Evolutionary conservation across 2,329 filamentous ascomycete species (phyloP), one percentile per base, ranked within the genome.

Genomic region (Cercospora sojina): DNA sequence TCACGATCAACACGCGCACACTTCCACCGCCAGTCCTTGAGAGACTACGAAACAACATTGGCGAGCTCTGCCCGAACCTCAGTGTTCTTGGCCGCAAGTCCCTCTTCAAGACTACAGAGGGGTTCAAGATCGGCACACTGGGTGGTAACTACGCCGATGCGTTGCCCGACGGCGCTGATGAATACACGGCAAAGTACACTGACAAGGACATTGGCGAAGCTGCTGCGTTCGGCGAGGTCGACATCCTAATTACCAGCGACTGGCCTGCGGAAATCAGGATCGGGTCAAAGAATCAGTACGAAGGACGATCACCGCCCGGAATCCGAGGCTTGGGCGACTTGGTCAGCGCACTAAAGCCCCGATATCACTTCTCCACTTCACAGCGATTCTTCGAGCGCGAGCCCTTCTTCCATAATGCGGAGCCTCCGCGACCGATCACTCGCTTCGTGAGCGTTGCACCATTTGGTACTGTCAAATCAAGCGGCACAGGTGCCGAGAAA

Each of bases 371-470:
- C 74, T 88, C 91, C 1, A 83, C 86, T 3, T 91, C 91, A 0
- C 80, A 84, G 6, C 88, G 88, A 73, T 94, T 91, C 79, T 98
- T 90, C 77, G 94, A 99, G 80, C 88, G 95, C 64, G 95, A 98
- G 78, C 92, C 94, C 0, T 99, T 97, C 81, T 89, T 95, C 74
- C 90, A 96, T 76, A 70, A 80, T 23, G 73, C 69, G 0, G 67
- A 72, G 3, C 32, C 69, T 6, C 83, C 85, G 3, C 82, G 80
- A 35, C 81, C 83, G 1, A 79, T 96, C 9, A 98, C 95, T 1
- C 88, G 95, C 18, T 99, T 99, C 80, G 91, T 98, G 73, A 96
- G 93, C 62, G 83, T 98, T 62, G 93, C 93, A 0, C 84, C 90
- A 0, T 93, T 87, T 74, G 91, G 88, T 64, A 96, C 96, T 74